Percentiles rank a stretch among this genome's conserved stretches.
These are phyloP conservation scores for Austroboletus eburneus DNA, from an alignment of 768 basidiomycete genomes.

Conservation along the genomic window DNA sequence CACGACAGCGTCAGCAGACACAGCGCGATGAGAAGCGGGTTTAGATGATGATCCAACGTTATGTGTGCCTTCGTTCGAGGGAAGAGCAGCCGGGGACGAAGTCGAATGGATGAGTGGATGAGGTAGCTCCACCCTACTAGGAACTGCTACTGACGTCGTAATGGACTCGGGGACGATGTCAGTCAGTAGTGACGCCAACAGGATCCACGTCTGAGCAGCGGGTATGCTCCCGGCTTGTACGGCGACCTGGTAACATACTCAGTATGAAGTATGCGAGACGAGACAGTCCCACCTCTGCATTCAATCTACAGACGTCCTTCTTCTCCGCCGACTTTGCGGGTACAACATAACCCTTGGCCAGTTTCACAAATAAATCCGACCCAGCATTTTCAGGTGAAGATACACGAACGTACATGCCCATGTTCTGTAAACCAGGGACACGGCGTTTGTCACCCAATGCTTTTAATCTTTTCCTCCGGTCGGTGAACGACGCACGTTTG, in stretches of 20 bases:
- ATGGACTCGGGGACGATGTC: conserved; percentile 41
- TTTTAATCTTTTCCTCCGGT: conserved; percentile 43
- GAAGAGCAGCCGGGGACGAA: conserved; percentile 42
- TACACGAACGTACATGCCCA: conserved; percentile 45
- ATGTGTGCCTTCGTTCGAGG: conserved; percentile 11
- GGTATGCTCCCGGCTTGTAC: conserved; percentile 51
- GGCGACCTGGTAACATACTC: conserved; percentile 61
- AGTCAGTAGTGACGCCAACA: conserved; percentile 54
- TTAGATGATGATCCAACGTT: conserved; percentile 14
- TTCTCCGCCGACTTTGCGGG: conserved; percentile 34
- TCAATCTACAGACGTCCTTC: conserved; percentile 48
- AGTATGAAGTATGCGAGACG: too few relatives aligned
- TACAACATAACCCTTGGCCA: conserved; percentile 64
- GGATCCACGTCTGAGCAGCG: conserved; percentile 63
- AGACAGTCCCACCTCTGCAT: conserved; percentile 59
- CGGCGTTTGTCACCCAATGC: conserved; percentile 54
- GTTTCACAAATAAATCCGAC: conserved; percentile 43
- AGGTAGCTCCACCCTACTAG: conserved; percentile 16
- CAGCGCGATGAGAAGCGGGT: conserved; percentile 21
- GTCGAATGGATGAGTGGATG: conserved; percentile 34
- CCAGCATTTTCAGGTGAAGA: conserved; percentile 20
- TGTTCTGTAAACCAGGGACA: conserved; percentile 48
- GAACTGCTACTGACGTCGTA: conserved; percentile 23
- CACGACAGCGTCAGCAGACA: conserved; percentile 23
- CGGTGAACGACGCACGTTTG: conserved; percentile 16